Evolutionary conservation across 495 filamentous ascomycete species (phyloP), one percentile per base, ranked within the genome.

Genomic region (Parathielavia appendiculata): DNA sequence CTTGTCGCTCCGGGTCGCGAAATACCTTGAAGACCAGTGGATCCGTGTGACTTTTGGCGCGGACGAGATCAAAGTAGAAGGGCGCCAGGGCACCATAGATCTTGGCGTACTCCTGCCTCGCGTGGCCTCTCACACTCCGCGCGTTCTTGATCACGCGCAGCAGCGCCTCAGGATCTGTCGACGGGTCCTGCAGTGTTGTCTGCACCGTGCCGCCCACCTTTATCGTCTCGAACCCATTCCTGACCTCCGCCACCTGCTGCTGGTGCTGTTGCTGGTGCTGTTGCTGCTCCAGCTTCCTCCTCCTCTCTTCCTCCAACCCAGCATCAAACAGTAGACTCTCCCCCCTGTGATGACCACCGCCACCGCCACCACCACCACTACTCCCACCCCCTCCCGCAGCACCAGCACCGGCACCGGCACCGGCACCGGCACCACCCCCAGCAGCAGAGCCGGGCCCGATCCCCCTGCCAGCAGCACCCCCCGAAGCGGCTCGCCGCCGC

Each of bases 101-200:
- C 69, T 86, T 92, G 22, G 87, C 93, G 70, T 91, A 97, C 71
- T 97, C 91, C 65, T 91, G 84, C 53, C 91, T 80, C 19, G 93
- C 93, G 68, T 86, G 79, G 13, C 95, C 93, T 14, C 95, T 79
- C 41, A 93, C 79, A n/a, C 91, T 96, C 59, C 78, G 83, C 6
- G 84, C 84, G 38, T 77, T 80, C 54, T 81, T 79, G 56, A 99
- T 70, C 5, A 89, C 80, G 32, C 75, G 77, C 54, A 98, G 68
- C 22, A 87, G 70, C 0, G 80, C 79, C 14, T 80, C 73, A 2
- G 82, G 78, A 61, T 89, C 84, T 17, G 70, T 63, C 4, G 69
- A 63, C 14, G 71, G 68, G 47, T 71, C 71, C 23, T 39, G 34
- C 9, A 19, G 47, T 4, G 53, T 10, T 13, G 52, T 12, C 26